These are phyloP conservation scores for Phytophthora hibernalis DNA, from an alignment of 352 stramenopile genomes.

Conservation along the genomic window DNA sequence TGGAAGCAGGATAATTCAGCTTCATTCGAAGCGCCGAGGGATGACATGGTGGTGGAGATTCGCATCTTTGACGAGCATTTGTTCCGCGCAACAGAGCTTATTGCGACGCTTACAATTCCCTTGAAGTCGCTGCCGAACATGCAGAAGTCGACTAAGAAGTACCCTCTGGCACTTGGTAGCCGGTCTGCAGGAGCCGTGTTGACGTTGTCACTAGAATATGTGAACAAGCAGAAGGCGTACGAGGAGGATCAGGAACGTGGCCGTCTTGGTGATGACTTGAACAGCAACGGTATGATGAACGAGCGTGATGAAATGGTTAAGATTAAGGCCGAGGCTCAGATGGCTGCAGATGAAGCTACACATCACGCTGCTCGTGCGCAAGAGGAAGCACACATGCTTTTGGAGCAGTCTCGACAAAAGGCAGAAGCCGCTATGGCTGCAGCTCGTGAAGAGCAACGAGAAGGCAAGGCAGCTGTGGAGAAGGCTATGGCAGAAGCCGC, in stretches of 20 bases:
- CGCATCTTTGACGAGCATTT: conserved; percentile 86
- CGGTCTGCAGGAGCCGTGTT: conserved; percentile 77
- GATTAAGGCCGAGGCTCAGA: conserved; percentile 83
- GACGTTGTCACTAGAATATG: conserved; percentile 83
- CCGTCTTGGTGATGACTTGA: conserved; percentile 65
- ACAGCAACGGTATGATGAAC: conserved; percentile 70
- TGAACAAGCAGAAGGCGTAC: conserved; percentile 86
- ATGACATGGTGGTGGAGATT: conserved; percentile 87
- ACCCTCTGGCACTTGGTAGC: conserved; percentile 81
- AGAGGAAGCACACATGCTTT: conserved; percentile 75
- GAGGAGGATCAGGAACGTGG: conserved; percentile 74
- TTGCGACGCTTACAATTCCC: conserved; percentile 81
- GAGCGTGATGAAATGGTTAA: conserved; percentile 86
- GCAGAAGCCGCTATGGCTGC: conserved; percentile 85
- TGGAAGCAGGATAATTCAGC: conserved; percentile 89
- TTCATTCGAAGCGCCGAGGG: conserved; percentile 77
- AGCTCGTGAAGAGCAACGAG: conserved; percentile 77
- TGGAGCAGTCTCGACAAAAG: conserved; percentile 83
- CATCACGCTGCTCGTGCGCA: conserved; percentile 72
- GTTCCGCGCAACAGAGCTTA: conserved; percentile 76
- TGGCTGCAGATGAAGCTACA: conserved; percentile 82
- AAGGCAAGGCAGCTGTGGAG: conserved; percentile 86
- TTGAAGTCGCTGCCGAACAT: conserved; percentile 87
- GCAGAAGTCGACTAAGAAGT: conserved; percentile 86
- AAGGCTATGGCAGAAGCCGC: conserved; percentile 86